Evolutionary conservation across 345 rosid species (phyloP).

Genomic region (Citrus inodora): DNA sequence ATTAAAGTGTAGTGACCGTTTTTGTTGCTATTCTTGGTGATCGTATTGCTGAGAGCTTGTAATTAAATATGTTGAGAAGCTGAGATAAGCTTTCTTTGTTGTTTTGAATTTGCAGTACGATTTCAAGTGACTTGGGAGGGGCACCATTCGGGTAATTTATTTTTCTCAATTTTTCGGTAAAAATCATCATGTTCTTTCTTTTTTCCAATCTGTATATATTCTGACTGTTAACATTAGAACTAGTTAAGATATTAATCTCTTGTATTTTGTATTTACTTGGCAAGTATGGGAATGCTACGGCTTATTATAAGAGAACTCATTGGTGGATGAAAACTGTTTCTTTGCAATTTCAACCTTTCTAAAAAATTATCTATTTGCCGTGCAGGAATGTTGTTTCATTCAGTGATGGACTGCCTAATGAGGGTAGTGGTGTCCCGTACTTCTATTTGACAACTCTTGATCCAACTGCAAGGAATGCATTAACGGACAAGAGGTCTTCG

Average conservation of each 20-base stretch:
- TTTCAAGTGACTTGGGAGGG: slow-evolving; percentile 67
- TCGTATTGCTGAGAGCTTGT: slow-evolving; percentile 3
- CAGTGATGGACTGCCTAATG: slow-evolving; percentile 70
- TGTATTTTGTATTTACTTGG: neutral
- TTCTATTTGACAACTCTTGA: slow-evolving; percentile 94
- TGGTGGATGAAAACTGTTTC: neutral
- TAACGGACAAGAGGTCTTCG: slow-evolving; percentile 71
- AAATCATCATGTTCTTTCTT: neutral
- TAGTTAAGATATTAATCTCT: neutral
- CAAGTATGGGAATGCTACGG: neutral
- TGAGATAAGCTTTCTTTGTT: slow-evolving; percentile 2
- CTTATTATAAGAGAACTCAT: neutral
- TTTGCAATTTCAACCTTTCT: neutral
- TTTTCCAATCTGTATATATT: neutral
- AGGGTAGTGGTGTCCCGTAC: slow-evolving; percentile 76
- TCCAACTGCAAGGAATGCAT: slow-evolving; percentile 86
- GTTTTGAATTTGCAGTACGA: slow-evolving; percentile 56
- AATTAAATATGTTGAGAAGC: neutral
- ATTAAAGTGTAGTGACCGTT: neutral
- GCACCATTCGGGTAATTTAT: slow-evolving; percentile 78
- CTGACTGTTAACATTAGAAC: neutral
- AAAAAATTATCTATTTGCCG: neutral
- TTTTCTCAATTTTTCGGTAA: neutral
- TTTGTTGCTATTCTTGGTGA: slow-evolving; percentile 1
- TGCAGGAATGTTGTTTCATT: slow-evolving; percentile 88